Conservation (phyloP, 805 yeast genomes). For the Wickerhamomyces subpelliculosus region DNA sequence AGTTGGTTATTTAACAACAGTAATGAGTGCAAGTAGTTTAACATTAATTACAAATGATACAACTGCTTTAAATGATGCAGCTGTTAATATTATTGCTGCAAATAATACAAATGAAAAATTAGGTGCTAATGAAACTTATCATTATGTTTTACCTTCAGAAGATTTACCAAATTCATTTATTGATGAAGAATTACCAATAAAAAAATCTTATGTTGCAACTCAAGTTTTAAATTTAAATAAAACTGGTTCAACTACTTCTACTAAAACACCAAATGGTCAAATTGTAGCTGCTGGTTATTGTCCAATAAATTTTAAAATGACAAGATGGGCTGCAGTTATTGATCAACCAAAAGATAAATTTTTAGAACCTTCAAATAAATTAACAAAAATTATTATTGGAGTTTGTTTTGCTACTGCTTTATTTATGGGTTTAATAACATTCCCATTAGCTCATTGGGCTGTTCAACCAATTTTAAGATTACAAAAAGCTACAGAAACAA, state of each 20-base stretch:
- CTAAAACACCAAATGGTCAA: constrained; percentile 27
- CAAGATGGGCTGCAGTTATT: constrained; percentile 68
- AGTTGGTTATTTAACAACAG: constrained; percentile 65
- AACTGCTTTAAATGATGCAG: background rate
- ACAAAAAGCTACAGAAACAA: constrained; percentile 71
- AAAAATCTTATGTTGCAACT: constrained; percentile 26
- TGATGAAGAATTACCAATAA: constrained; percentile 20
- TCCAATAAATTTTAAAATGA: constrained; percentile 34
- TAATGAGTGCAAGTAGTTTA: constrained; percentile 40
- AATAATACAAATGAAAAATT: constrained; percentile 4
- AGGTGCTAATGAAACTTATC: constrained; percentile 26
- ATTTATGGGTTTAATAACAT: constrained; percentile 65
- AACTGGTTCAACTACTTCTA: constrained; percentile 35
- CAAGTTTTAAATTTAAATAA: constrained; percentile 28
- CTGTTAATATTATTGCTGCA: background rate
- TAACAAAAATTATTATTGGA: constrained; percentile 67
- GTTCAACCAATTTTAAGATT: constrained; percentile 76
- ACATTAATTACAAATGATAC: constrained; percentile 12
- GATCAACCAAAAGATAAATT: constrained; percentile 57
- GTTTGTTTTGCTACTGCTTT: constrained; percentile 74
- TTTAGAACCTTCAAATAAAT: constrained; percentile 51
- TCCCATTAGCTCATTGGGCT: constrained; percentile 79
- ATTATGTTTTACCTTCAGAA: constrained; percentile 33
- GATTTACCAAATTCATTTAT: constrained; percentile 12
- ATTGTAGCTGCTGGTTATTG: constrained; percentile 53